Percentiles rank a stretch among this genome's conserved stretches.
These are phyloP conservation scores for Hura crepitans DNA, from an alignment of 441 rosid species.

Conservation along the genomic window DNA sequence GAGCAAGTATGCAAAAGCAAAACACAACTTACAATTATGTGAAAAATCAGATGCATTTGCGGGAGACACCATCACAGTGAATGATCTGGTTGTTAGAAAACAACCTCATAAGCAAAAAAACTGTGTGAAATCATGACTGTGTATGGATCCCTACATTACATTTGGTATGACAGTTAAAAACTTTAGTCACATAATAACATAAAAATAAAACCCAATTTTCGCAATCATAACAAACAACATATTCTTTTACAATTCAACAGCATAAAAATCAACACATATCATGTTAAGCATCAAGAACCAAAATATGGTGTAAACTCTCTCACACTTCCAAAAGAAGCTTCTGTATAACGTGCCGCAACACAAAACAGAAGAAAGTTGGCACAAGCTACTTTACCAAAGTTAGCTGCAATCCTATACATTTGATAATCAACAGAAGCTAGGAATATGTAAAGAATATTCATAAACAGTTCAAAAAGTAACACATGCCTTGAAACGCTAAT, in stretches of 20 bases:
- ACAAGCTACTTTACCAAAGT: background rate
- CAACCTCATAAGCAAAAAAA: background rate
- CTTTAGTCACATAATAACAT: background rate
- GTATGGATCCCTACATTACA: background rate
- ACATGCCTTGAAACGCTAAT: background rate
- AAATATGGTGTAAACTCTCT: background rate
- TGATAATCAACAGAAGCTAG: background rate
- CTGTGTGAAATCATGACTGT: background rate
- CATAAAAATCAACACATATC: background rate
- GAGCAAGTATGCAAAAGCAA: background rate
- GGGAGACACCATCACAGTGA: background rate
- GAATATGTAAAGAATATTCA: background rate
- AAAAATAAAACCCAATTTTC: background rate
- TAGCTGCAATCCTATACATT: background rate
- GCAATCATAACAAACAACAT: background rate
- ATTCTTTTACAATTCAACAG: background rate
- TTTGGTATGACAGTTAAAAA: background rate
- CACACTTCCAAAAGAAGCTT: background rate
- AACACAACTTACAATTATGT: conserved; percentile 10
- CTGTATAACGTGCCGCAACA: background rate
- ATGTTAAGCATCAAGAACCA: background rate
- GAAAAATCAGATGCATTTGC: background rate
- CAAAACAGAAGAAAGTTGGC: background rate
- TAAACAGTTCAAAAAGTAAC: background rate
- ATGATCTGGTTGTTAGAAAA: background rate